Evolutionary conservation across 345 rosid species (phyloP).

Genomic region (Salix brachista): DNA sequence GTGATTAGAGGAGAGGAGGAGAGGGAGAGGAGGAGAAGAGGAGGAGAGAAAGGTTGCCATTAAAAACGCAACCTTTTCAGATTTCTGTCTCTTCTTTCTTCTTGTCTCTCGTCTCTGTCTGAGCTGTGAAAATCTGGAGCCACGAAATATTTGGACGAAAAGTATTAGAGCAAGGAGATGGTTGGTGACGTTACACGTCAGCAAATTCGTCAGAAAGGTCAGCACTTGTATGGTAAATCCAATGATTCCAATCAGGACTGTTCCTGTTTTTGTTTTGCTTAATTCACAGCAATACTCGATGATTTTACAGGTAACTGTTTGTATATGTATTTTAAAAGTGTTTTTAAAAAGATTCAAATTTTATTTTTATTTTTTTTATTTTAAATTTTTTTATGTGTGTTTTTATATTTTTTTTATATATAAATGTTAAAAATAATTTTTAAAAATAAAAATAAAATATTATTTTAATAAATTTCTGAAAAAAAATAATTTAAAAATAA

Average conservation of each 20-base stretch:
- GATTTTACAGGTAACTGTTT: no score
- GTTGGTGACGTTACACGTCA: background rate
- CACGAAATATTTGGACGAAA: background rate
- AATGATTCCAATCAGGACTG: background rate
- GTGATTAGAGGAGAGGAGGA: background rate
- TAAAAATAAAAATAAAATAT: no score
- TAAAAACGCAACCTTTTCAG: background rate
- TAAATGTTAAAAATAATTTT: no score
- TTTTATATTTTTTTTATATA: no score
- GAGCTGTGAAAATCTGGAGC: background rate
- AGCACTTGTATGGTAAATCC: background rate
- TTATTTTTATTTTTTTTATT: no score
- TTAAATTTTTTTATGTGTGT: no score
- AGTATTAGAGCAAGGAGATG: background rate
- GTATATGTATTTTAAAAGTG: no score
- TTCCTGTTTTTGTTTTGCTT: background rate
- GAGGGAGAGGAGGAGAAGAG: background rate
- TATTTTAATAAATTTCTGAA: no score
- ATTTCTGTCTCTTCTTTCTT: background rate
- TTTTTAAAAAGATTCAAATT: no score
- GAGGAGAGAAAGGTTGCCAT: slow-evolving; percentile 16
- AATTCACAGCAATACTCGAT: background rate
- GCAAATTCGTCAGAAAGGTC: background rate
- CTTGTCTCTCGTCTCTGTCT: background rate
- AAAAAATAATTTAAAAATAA: no score